These are phyloP conservation scores for Fraxinus quadrangulata DNA, from an alignment of 257 asterid species.

Conservation along the genomic window DNA sequence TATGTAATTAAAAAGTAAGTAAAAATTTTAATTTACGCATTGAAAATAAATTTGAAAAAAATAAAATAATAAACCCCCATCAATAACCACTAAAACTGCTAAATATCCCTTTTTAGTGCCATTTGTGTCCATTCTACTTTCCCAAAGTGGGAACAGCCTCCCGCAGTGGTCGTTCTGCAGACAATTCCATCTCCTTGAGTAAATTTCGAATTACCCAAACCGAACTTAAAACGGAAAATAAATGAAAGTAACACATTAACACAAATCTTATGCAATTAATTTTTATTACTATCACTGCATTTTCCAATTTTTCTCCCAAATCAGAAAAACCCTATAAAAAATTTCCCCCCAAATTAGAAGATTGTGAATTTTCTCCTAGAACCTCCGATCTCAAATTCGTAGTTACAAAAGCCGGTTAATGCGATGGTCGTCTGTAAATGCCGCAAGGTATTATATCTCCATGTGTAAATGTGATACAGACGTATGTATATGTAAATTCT, in stretches of 20 bases:
- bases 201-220: neutral
- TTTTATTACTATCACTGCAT: neutral
- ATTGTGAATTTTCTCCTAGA: conserved; percentile 5
- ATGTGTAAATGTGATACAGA: neutral
- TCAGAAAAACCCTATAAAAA: conserved; percentile 37
- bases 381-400: conserved; percentile 42
- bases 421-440: conserved; percentile 99
- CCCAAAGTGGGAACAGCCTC: neutral
- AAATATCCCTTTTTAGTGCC: neutral
- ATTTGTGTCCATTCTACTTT: neutral
- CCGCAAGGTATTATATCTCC: conserved; percentile 67
- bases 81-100: neutral
- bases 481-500: neutral
- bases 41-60: too few species aligned
- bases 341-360: neutral
- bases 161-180: neutral
- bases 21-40: too few species aligned
- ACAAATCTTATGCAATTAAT: neutral
- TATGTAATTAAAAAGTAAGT: too few species aligned
- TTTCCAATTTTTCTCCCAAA: neutral
- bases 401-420: conserved; percentile 31
- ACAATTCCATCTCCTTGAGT: neutral
- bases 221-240: neutral
- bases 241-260: neutral
- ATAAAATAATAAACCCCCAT: too few species aligned